Evolutionary conservation across 208 protist genomes (phyloP).

Genomic region (Crithidia thermophila): DNA sequence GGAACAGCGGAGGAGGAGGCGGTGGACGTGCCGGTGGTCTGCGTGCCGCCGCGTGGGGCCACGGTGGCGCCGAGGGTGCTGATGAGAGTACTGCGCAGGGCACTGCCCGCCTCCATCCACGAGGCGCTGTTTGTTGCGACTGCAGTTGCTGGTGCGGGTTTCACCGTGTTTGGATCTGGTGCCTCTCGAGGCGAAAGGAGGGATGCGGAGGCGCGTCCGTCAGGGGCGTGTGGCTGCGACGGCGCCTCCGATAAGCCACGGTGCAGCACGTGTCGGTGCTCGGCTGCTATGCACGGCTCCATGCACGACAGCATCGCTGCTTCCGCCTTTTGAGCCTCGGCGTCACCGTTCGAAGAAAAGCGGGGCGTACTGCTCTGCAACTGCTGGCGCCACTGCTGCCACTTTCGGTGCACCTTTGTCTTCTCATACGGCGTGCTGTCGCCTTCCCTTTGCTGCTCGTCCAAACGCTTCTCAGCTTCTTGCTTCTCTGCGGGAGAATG

Average conservation of each 20-base stretch:
- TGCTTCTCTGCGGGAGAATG: too few species aligned
- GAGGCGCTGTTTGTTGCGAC: not conserved
- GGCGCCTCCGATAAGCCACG: too few species aligned
- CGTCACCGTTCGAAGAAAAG: too few species aligned
- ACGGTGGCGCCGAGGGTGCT: conserved; percentile 23
- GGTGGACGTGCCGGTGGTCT: not conserved
- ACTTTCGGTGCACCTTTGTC: conserved; percentile 9
- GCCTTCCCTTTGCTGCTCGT: not conserved
- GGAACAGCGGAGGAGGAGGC: not conserved
- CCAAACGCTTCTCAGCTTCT: too few species aligned
- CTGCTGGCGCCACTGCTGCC: conserved; percentile 24
- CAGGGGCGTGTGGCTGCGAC: too few species aligned
- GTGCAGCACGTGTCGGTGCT: not conserved
- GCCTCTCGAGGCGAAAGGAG: not conserved
- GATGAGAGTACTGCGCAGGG: conserved; percentile 23
- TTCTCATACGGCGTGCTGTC: not conserved
- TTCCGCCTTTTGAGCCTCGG: too few species aligned
- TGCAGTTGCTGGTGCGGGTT: not conserved
- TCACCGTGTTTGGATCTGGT: not conserved
- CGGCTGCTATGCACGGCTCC: not conserved
- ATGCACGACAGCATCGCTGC: conserved; percentile 3
- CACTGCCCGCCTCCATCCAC: conserved; percentile 26
- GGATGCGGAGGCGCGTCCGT: too few species aligned
- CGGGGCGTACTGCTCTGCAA: too few species aligned
- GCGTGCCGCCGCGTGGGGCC: conserved; percentile 7